Evolutionary conservation across 768 basidiomycete species (phyloP).

Genomic region (Suillus discolor): DNA sequence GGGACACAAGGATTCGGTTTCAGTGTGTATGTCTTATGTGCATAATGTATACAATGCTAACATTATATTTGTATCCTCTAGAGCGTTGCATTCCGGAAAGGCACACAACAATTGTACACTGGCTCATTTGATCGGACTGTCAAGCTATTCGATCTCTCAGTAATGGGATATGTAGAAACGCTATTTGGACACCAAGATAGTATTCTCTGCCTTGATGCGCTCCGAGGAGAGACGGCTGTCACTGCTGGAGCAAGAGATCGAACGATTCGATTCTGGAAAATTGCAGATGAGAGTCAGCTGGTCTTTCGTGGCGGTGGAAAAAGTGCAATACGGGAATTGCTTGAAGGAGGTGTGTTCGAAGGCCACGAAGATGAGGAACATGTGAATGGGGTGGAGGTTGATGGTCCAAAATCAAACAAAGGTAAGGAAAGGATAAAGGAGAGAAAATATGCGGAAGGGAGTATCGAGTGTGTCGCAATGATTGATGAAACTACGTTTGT

Average conservation of each 20-base stretch:
- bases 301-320: constrained; percentile 96
- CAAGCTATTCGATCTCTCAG: constrained; percentile 81
- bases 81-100: constrained; percentile 78
- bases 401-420: constrained; percentile 35
- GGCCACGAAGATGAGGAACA: constrained; percentile 55
- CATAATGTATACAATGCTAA: constrained; percentile 40
- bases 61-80: constrained; percentile 26
- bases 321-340: constrained; percentile 74
- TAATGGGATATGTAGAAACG: constrained; percentile 94
- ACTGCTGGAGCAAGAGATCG: constrained; percentile 91
- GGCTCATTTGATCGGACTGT: constrained; percentile 86
- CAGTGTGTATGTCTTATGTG: constrained; percentile 48
- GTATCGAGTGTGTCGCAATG: constrained; percentile 91
- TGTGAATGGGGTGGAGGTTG: constrained; percentile 36
- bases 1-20: constrained; percentile 74
- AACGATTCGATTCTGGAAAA: constrained; percentile 94
- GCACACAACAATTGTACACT: constrained; percentile 67
- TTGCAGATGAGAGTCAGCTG: constrained; percentile 91
- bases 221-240: constrained; percentile 82
- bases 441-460: constrained; percentile 79
- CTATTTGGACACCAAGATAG: constrained; percentile 96
- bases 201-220: constrained; percentile 74
- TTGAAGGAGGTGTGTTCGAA: constrained; percentile 76
- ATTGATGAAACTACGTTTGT: constrained; percentile 92
- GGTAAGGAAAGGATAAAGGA: constrained; percentile 39